Conservation (phyloP, 2,329 filamentous ascomycete species). For the Colletotrichum truncatum region DNA sequence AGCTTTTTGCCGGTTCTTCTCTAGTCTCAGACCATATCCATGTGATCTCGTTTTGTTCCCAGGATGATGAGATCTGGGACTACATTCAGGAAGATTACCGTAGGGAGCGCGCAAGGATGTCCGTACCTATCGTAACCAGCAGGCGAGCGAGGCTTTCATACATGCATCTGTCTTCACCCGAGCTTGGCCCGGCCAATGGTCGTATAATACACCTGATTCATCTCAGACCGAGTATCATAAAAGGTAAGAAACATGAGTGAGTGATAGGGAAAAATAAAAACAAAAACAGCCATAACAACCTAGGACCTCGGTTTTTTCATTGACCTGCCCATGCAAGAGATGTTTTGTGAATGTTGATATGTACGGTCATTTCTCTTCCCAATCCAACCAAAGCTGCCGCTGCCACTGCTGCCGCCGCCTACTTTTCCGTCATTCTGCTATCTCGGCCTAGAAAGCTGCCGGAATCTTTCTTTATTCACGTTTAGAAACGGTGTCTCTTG, state of each 20-base stretch:
- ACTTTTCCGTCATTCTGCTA: background rate
- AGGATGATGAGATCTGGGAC: background rate
- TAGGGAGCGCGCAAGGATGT: background rate
- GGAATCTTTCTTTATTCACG: no score
- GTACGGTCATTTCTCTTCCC: conserved; percentile 14
- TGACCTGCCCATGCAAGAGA: conserved; percentile 16
- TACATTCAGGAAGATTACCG: background rate
- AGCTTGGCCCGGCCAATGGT: background rate
- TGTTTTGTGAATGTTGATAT: conserved; percentile 21
- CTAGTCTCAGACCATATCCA: background rate
- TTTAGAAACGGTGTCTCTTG: conserved; percentile 67
- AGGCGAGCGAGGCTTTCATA: no score
- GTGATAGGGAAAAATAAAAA: background rate
- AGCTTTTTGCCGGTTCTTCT: conserved; percentile 1
- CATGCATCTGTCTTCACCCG: background rate
- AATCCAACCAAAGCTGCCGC: conserved; percentile 6
- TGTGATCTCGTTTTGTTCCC: background rate
- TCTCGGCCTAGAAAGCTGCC: no score
- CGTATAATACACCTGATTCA: conserved; percentile 28
- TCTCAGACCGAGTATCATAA: conserved; percentile 23
- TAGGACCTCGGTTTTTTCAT: conserved; percentile 5
- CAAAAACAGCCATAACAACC: background rate
- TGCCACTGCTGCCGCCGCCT: no score
- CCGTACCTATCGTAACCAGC: background rate
- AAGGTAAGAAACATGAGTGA: conserved; percentile 14